Conservation (phyloP, 2,329 filamentous ascomycete genomes). For the Macrophomina phaseolina region DNA sequence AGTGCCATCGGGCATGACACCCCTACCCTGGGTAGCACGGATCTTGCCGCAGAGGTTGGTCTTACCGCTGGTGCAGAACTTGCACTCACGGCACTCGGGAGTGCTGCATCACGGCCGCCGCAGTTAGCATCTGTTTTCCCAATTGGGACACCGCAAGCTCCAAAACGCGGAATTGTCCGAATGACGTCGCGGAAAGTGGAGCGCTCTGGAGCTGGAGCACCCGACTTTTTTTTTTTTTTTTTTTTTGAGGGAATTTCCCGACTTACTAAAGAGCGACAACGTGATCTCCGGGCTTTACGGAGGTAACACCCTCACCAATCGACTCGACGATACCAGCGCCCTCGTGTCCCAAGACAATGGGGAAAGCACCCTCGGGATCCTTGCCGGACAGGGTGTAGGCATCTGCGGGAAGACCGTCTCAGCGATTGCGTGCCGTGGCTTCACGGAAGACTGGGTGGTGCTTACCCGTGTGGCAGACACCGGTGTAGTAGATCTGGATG, state of each 20-base stretch:
- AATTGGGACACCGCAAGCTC: slow-evolving; percentile 1
- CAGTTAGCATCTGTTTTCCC: slow-evolving; percentile 1
- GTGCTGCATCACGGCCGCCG: slow-evolving; percentile 65
- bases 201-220: not conserved
- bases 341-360: slow-evolving; percentile 51
- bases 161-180: not conserved
- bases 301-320: slow-evolving; percentile 91
- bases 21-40: slow-evolving; percentile 91
- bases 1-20: slow-evolving; percentile 97
- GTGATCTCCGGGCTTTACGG: slow-evolving; percentile 90
- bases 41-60: slow-evolving; percentile 99
- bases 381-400: slow-evolving; percentile 78
- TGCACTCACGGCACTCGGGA: slow-evolving; percentile 96
- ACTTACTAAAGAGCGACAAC: slow-evolving; percentile 61
- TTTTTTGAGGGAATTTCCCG: slow-evolving; percentile 1
- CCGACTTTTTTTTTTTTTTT: not conserved
- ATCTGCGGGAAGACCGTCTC: slow-evolving; percentile 35
- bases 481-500: slow-evolving; percentile 96
- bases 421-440: not conserved
- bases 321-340: slow-evolving; percentile 51
- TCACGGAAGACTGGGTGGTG: not conserved
- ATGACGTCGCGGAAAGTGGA: not conserved
- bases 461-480: slow-evolving; percentile 95
- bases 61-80: slow-evolving; percentile 99
- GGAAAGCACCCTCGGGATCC: slow-evolving; percentile 78